phyloP scores from a whole-genome alignment of 2,329 filamentous ascomycete species.

The Aureobasidium melanogenum region DNA sequence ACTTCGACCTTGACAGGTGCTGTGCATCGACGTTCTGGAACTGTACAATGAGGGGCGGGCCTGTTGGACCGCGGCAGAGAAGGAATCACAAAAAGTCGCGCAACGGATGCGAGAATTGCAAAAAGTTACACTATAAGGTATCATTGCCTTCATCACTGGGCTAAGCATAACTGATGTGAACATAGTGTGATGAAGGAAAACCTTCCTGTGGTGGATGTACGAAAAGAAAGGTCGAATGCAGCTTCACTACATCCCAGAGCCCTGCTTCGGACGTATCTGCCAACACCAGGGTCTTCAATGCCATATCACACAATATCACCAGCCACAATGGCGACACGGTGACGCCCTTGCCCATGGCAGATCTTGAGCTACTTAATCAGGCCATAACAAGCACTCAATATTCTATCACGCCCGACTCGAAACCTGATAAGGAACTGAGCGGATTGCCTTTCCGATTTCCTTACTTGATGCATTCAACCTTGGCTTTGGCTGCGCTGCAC shows the following conservation, averaged over 20 bases:
- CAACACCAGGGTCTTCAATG: neutral
- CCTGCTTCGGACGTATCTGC: neutral
- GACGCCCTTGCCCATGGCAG: conserved; percentile 14
- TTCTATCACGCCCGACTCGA: conserved; percentile 6
- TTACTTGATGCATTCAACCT: conserved; percentile 15
- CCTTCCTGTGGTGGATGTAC: conserved; percentile 17
- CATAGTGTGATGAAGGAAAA: conserved; percentile 18
- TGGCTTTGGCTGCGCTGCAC: conserved; percentile 19
- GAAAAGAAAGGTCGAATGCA: conserved; percentile 15
- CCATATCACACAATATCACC: conserved; percentile 7
- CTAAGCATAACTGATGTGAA: neutral
- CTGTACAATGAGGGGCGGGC: neutral
- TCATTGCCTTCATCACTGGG: neutral
- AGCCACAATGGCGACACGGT: neutral
- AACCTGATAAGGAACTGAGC: conserved; percentile 2
- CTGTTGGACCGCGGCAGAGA: neutral
- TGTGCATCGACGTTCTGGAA: neutral
- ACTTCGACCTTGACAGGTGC: neutral
- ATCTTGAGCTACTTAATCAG: conserved; percentile 18
- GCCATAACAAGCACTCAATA: conserved; percentile 12
- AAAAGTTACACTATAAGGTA: conserved; percentile 4
- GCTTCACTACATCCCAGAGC: neutral
- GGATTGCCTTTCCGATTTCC: conserved; percentile 10
- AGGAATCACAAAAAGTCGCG: neutral
- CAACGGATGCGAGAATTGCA: neutral